Evolutionary conservation across 805 yeast species (phyloP).

Genomic region (Vanderwaltozyma verrucispora): DNA sequence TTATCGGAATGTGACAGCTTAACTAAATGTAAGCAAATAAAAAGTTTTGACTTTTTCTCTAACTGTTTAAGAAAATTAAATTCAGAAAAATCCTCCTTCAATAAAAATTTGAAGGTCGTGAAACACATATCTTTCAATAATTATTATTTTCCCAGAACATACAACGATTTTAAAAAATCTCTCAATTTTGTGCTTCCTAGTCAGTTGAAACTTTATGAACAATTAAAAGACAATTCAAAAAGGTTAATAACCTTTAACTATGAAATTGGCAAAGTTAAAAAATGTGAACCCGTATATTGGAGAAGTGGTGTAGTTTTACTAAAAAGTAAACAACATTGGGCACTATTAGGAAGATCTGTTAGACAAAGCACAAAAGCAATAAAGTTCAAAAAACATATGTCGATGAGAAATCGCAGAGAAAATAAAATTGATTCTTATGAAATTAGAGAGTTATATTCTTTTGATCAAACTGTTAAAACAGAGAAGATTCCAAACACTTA

Average conservation of each 20-base stretch:
- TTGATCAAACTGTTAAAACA: conserved; percentile 17
- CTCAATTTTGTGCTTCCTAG: conserved; percentile 11
- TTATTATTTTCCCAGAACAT: conserved; percentile 8
- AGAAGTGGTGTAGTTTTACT: conserved; percentile 10
- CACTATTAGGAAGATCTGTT: conserved; percentile 16
- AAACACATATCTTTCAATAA: conserved; percentile 7
- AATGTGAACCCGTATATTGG: conserved; percentile 8
- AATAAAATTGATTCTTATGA: conserved; percentile 4
- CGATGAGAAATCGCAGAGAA: conserved; percentile 4
- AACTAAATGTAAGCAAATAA: conserved; percentile 5
- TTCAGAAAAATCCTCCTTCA: background rate
- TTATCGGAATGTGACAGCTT: conserved; percentile 1
- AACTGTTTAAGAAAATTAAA: background rate
- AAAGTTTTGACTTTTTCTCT: conserved; percentile 5
- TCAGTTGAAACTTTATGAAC: conserved; percentile 8
- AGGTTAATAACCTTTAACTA: conserved; percentile 1
- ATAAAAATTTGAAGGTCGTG: background rate
- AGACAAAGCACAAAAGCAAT: conserved; percentile 4
- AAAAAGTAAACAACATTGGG: conserved; percentile 21
- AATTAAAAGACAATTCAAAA: conserved; percentile 1
- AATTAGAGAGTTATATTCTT: conserved; percentile 13
- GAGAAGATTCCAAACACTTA: conserved; percentile 8
- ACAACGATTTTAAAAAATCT: conserved; percentile 8
- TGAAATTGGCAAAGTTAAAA: background rate
- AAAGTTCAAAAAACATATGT: conserved; percentile 3